Evolutionary conservation across 176 grass and related monocot species (phyloP).

Genomic region (Areca catechu): DNA sequence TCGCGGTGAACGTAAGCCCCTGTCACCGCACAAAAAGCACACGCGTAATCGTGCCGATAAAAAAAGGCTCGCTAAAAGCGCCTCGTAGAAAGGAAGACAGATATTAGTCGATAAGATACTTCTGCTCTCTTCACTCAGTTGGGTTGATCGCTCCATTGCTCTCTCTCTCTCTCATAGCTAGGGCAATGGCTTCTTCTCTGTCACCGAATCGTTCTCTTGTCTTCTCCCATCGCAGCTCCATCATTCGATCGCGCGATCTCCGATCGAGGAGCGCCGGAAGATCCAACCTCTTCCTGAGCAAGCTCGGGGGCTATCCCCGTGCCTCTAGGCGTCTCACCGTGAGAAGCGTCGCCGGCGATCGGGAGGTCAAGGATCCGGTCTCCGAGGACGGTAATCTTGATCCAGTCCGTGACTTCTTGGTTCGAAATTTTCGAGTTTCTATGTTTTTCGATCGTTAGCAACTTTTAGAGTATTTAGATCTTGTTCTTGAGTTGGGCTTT

Average conservation of each 20-base stretch:
- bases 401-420: background rate
- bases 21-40: too few relatives aligned
- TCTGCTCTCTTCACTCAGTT: too few relatives aligned
- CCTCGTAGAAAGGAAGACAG: too few relatives aligned
- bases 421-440: background rate
- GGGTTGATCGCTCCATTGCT: too few relatives aligned
- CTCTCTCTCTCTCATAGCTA: background rate
- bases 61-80: too few relatives aligned
- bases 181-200: background rate
- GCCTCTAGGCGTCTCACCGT: background rate
- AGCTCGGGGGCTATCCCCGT: background rate
- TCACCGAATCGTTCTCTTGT: background rate
- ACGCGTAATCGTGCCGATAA: too few relatives aligned
- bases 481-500: too few relatives aligned
- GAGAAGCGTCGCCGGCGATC: constrained; percentile 6
- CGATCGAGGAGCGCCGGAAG: background rate
- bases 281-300: constrained; percentile 2
- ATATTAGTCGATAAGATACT: too few relatives aligned
- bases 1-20: too few relatives aligned
- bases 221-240: background rate
- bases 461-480: too few relatives aligned
- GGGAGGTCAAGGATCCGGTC: constrained; percentile 7
- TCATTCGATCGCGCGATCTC: background rate
- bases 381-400: constrained; percentile 1
- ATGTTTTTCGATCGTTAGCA: background rate